Base-by-base conservation (phyloP, 805 yeast species). In the Candida awuae region DNA sequence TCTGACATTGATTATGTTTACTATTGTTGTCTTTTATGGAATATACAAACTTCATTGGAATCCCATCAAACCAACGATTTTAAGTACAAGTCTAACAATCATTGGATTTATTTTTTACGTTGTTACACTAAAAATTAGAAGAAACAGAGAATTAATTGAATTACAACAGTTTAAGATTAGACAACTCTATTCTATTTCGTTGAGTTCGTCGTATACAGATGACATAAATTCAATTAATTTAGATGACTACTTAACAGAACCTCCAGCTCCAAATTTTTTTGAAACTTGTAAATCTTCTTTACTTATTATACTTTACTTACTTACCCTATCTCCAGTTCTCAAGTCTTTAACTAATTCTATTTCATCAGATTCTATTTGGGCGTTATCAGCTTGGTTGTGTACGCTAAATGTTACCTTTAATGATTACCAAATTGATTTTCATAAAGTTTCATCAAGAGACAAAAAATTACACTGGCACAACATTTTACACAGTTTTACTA, bases 291-390 rank as follows among this genome's bases (percentile, higher is more conserved):
- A 84, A 56, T 81, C 94, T 1, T 73, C 85, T 2, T 42, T 75
- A 3, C 62, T 92, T 20, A 79, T 88, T 10, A 68, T 80, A 2
- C 72, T 88, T 42, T 73, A 84, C 4, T 63, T 88, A 29, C 64
- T 86, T 30, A 78, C 92, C 1, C 66, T 90, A 31, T 83, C 97
- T 0, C 98, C 98, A 0, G 90, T 92, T 1, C 69, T 92, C 35
- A 82, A 84, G 49, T 86, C 96, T 0, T 67, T 92, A 31, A 86
- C 96, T 0, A 76, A 78, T 51, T 82, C 95, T 0, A 86, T 96
- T 0, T 77, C 96, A 0, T 81, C 92, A 0, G 97, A 92, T 62
- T 85, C 96, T 13, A 86, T 92, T 43, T 90, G 97, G 97, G 87
- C 95, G 0, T 60, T 92, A 4, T 75, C 94, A 7, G 77, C 80